Conservation (phyloP, 129 eudicot species). For the Escallonia herrerae region DNA sequence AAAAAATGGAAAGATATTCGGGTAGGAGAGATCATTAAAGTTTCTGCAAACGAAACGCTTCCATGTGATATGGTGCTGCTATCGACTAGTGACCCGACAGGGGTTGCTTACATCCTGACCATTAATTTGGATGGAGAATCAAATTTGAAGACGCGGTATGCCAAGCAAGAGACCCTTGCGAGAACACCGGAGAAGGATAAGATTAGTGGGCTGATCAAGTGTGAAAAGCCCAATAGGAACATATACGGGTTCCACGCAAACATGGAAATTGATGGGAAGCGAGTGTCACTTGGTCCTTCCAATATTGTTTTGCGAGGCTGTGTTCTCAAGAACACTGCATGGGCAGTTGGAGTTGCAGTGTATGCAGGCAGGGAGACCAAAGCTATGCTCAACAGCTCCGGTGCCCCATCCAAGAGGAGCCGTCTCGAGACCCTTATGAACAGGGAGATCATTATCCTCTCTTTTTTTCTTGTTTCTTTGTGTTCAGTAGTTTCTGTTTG, state of each 20-base stretch:
- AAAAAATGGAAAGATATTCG: constrained; percentile 73
- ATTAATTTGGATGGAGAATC: constrained; percentile 95
- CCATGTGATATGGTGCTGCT: constrained; percentile 96
- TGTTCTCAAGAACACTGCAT: constrained; percentile 81
- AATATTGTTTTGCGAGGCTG: constrained; percentile 96
- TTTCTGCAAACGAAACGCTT: constrained; percentile 68
- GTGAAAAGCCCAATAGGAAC: constrained; percentile 91
- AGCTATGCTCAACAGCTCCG: constrained; percentile 95
- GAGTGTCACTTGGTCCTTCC: constrained; percentile 90
- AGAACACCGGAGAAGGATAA: constrained; percentile 44
- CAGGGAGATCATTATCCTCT: constrained; percentile 61
- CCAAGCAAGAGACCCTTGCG: constrained; percentile 87
- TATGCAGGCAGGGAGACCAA: constrained; percentile 95
- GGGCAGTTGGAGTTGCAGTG: constrained; percentile 86
- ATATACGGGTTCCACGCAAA: constrained; percentile 83
- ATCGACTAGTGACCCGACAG: constrained; percentile 89
- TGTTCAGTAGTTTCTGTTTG: constrained; percentile 61
- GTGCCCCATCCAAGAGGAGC: constrained; percentile 91
- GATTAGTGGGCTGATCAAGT: constrained; percentile 74
- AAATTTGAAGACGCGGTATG: constrained; percentile 86
- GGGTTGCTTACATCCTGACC: constrained; percentile 91
- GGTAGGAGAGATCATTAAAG: constrained; percentile 79
- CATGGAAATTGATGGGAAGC: constrained; percentile 86
- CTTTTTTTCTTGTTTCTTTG: constrained; percentile 57
- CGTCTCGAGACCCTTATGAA: constrained; percentile 89